These are phyloP conservation scores for Verbascum thapsus DNA, from an alignment of 257 asterid species.

Conservation along the genomic window DNA sequence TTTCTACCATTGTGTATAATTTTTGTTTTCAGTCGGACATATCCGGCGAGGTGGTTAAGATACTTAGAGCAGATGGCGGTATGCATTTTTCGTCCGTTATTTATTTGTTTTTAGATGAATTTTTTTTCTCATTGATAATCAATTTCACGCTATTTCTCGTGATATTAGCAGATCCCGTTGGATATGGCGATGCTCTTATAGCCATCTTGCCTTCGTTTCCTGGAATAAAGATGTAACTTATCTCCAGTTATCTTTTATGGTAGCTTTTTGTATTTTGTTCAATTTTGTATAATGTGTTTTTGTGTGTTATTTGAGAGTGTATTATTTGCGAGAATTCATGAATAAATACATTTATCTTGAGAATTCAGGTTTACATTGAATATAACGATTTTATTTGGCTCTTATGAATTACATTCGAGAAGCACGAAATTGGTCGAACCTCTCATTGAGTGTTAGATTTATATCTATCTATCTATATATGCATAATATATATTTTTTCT, in stretches of 20 bases:
- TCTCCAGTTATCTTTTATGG: neutral
- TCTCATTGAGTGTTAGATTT: too few species aligned
- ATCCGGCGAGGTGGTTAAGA: slow-evolving; percentile 82
- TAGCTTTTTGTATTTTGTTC: neutral
- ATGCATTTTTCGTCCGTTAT: slow-evolving; percentile 13
- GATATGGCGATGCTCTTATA: slow-evolving; percentile 80
- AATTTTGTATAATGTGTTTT: neutral
- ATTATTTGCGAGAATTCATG: slow-evolving; percentile 4
- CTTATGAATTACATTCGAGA: slow-evolving; percentile 2
- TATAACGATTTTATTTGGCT: slow-evolving; percentile 3
- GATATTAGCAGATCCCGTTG: slow-evolving; percentile 65
- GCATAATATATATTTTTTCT: too few species aligned
- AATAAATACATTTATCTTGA: slow-evolving; percentile 5
- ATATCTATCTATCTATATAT: too few species aligned
- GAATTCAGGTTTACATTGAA: slow-evolving; percentile 13
- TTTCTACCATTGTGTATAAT: too few species aligned
- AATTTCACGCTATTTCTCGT: neutral
- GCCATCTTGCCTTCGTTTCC: slow-evolving; percentile 88
- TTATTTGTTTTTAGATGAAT: neutral
- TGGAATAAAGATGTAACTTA: slow-evolving; percentile 56
- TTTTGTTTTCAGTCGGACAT: slow-evolving; percentile 51
- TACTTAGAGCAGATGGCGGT: slow-evolving; percentile 81
- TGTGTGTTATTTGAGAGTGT: neutral
- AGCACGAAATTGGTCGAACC: too few species aligned
- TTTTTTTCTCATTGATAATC: neutral